Evolutionary conservation across 2,329 filamentous ascomycete species (phyloP).

Genomic region (Alternaria solani): DNA sequence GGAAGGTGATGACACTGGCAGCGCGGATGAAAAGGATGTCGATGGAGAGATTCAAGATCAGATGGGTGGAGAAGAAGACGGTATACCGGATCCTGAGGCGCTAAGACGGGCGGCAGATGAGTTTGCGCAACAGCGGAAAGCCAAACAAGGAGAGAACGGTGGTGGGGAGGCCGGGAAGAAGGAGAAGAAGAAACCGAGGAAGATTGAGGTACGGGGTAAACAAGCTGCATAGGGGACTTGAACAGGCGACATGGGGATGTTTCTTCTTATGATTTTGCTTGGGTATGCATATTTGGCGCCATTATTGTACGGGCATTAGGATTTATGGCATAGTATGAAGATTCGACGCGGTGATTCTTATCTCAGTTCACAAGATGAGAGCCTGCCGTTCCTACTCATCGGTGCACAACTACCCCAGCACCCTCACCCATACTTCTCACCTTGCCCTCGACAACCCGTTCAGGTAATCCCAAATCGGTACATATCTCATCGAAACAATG

Average conservation of each 20-base stretch:
- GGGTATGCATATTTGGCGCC: not conserved
- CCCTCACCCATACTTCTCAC: slow-evolving; percentile 60
- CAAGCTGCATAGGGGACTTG: not conserved
- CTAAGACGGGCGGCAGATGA: slow-evolving; percentile 35
- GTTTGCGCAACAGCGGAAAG: slow-evolving; percentile 9
- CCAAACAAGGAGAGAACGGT: slow-evolving; percentile 3
- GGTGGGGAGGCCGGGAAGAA: slow-evolving; percentile 9
- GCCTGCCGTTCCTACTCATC: slow-evolving; percentile 11
- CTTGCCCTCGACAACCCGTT: slow-evolving; percentile 73
- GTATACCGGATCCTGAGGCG: slow-evolving; percentile 37
- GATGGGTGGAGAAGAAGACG: slow-evolving; percentile 20
- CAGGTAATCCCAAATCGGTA: slow-evolving; percentile 74
- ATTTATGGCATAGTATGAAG: not conserved
- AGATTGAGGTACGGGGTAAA: slow-evolving; percentile 38
- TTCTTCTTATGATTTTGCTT: not conserved
- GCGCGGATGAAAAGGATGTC: slow-evolving; percentile 10
- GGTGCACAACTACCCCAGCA: slow-evolving; percentile 39
- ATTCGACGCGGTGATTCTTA: not conserved
- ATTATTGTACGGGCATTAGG: not conserved
- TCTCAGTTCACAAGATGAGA: not conserved
- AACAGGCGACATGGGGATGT: not conserved
- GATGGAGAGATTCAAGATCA: slow-evolving; percentile 8
- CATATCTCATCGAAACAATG: slow-evolving; percentile 85
- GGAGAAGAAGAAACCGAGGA: slow-evolving; percentile 34
- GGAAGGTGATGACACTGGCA: slow-evolving; percentile 19